Conservation (phyloP, 2,329 filamentous ascomycete species). For the Sclerotinia minor region DNA sequence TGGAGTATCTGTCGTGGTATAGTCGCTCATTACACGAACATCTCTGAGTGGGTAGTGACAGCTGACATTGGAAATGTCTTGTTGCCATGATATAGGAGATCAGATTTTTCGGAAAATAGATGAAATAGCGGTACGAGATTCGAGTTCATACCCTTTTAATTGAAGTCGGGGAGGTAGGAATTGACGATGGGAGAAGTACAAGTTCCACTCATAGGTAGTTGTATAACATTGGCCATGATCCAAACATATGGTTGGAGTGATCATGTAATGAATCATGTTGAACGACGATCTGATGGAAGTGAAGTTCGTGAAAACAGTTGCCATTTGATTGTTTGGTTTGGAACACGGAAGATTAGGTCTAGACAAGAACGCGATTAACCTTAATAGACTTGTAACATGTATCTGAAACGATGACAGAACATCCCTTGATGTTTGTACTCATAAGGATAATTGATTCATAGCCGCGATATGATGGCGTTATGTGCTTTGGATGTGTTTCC, state of each 20-base stretch:
- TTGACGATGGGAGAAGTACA: conserved; percentile 1
- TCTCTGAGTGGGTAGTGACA: background rate
- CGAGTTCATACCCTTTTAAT: background rate
- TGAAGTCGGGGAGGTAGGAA: background rate
- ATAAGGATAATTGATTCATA: background rate
- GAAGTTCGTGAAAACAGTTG: no score
- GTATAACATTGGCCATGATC: conserved; percentile 1
- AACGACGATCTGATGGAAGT: background rate
- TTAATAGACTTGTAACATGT: background rate
- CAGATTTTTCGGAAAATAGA: background rate
- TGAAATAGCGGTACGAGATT: background rate
- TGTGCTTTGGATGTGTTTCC: background rate
- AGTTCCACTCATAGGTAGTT: background rate
- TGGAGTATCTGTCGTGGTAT: background rate
- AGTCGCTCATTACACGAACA: background rate
- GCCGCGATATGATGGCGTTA: background rate
- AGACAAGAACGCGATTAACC: background rate
- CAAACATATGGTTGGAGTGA: background rate
- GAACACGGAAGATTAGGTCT: background rate
- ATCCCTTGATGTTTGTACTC: background rate
- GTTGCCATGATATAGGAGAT: background rate
- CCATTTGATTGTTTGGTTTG: background rate
- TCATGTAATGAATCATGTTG: background rate
- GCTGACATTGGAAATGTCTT: background rate
- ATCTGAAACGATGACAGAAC: background rate